These are phyloP conservation scores for Saturnispora dispora DNA, from an alignment of 805 yeast species.

Conservation along the genomic window DNA sequence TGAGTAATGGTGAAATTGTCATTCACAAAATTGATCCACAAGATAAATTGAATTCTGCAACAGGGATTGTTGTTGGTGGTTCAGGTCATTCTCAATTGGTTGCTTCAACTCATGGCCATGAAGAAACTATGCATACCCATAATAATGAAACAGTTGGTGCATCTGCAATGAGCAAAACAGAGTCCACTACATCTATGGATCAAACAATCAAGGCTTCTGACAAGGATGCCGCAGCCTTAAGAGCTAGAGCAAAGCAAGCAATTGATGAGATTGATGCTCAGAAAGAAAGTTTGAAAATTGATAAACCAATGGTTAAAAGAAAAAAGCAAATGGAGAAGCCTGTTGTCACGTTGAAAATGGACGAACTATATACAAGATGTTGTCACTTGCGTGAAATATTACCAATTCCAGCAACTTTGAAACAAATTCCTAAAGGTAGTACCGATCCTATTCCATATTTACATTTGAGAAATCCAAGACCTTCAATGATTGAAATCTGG, in stretches of 20 bases:
- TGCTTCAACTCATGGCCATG: slow-evolving; percentile 9
- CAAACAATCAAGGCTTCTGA: slow-evolving; percentile 25
- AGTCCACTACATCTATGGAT: slow-evolving; percentile 17
- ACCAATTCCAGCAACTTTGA: slow-evolving; percentile 84
- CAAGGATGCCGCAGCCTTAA: slow-evolving; percentile 23
- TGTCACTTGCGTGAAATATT: slow-evolving; percentile 87
- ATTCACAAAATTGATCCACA: slow-evolving; percentile 28
- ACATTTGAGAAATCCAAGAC: slow-evolving; percentile 77
- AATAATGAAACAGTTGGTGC: slow-evolving; percentile 15
- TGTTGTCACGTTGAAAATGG: slow-evolving; percentile 39
- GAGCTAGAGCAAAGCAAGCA: slow-evolving; percentile 19
- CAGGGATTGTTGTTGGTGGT: slow-evolving; percentile 75
- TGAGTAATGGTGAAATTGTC: slow-evolving; percentile 27
- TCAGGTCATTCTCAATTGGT: slow-evolving; percentile 52
- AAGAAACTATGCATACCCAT: slow-evolving; percentile 13
- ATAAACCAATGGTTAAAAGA: slow-evolving; percentile 52
- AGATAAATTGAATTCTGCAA: slow-evolving; percentile 33
- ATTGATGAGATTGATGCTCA: slow-evolving; percentile 17
- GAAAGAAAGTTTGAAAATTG: slow-evolving; percentile 41
- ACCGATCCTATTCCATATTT: slow-evolving; percentile 64
- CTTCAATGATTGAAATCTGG: slow-evolving; percentile 79
- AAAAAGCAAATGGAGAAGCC: slow-evolving; percentile 30
- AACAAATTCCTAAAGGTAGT: slow-evolving; percentile 71
- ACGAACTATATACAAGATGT: slow-evolving; percentile 79
- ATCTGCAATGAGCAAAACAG: slow-evolving; percentile 15